A percentile compares a stretch with the other conserved stretches of the same genome.
These are phyloP conservation scores for Vachellia pachyceras DNA, from an alignment of 306 rosid genomes.

Conservation along the genomic window DNA sequence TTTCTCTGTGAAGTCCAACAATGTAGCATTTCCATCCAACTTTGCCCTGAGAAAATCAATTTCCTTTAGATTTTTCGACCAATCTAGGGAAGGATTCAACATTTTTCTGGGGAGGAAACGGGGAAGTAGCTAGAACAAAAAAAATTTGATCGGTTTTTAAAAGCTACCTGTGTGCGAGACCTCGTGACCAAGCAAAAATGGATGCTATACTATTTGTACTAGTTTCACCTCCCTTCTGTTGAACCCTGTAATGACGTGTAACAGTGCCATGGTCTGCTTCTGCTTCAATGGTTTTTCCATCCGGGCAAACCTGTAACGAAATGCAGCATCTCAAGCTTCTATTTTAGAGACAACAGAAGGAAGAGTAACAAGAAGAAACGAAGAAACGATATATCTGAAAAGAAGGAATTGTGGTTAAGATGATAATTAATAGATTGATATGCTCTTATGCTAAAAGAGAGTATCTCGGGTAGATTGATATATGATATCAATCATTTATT, in stretches of 20 bases:
- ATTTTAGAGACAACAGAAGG: constrained; percentile 32
- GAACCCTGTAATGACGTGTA: constrained; percentile 91
- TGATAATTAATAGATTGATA: too few species aligned
- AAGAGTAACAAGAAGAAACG: constrained; percentile 7
- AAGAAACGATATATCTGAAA: background rate
- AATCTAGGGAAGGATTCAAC: constrained; percentile 3
- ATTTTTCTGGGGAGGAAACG: background rate
- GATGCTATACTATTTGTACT: constrained; percentile 99
- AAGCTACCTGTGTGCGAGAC: constrained; percentile 96
- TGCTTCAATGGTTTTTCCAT: constrained; percentile 97
- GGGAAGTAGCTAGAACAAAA: background rate
- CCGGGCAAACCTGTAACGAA: constrained; percentile 79
- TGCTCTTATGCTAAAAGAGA: too few species aligned
- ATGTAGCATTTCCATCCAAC: constrained; percentile 76
- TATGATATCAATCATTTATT: too few species aligned
- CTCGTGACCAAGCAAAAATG: constrained; percentile 95
- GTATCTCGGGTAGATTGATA: too few species aligned
- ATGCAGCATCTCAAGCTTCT: constrained; percentile 26
- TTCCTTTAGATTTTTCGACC: constrained; percentile 12
- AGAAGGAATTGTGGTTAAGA: too few species aligned
- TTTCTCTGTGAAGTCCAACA: constrained; percentile 73
- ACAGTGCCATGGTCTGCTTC: constrained; percentile 99
- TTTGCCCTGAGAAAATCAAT: constrained; percentile 69
- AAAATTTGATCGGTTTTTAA: background rate
- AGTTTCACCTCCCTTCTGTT: constrained; percentile 96